phyloP scores from a whole-genome alignment of 2,329 filamentous ascomycete species.

The Rhynchosporium graminicola region DNA sequence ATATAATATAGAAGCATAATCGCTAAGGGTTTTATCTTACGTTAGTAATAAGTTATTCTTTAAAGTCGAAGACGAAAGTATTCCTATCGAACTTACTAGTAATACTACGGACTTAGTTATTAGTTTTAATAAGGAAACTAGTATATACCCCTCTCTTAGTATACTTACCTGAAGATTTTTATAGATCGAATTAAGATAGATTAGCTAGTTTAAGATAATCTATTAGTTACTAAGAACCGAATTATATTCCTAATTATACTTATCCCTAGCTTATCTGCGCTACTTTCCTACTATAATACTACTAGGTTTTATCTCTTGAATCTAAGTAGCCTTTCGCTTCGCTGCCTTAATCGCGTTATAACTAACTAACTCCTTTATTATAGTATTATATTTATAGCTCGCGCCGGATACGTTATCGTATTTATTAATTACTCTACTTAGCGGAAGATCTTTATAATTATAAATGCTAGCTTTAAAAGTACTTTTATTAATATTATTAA shows the following conservation, averaged over 20 bases:
- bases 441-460: slow-evolving; percentile 79
- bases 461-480: slow-evolving; percentile 75
- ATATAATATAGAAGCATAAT: slow-evolving; percentile 1
- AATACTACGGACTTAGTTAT: neutral
- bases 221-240: neutral
- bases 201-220: neutral
- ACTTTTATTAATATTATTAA: slow-evolving; percentile 54
- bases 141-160: slow-evolving; percentile 4
- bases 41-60: slow-evolving; percentile 3
- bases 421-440: slow-evolving; percentile 56
- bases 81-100: neutral
- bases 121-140: neutral
- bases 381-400: slow-evolving; percentile 69
- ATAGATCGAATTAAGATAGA: slow-evolving; percentile 3
- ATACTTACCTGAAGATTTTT: neutral
- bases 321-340: slow-evolving; percentile 63
- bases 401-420: slow-evolving; percentile 62
- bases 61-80: neutral
- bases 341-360: slow-evolving; percentile 68
- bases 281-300: slow-evolving; percentile 86
- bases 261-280: slow-evolving; percentile 54
- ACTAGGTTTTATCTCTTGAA: slow-evolving; percentile 62
- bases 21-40: neutral
- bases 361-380: slow-evolving; percentile 63
- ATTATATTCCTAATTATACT: slow-evolving; percentile 3